Conservation (phyloP, 257 asterid species). For the Plantago elongata region DNA sequence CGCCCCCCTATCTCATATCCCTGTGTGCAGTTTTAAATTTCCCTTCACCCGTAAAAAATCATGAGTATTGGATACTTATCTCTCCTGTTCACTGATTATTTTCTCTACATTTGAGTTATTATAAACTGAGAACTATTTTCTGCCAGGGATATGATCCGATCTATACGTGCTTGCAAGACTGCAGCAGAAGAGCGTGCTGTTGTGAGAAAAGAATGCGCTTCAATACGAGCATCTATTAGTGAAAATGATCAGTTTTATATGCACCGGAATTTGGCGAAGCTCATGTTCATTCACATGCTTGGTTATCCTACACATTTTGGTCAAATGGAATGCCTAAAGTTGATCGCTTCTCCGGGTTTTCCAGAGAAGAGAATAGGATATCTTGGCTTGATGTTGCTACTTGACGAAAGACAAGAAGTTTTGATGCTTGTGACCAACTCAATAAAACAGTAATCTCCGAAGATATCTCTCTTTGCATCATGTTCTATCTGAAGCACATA, state of each 20-base stretch:
- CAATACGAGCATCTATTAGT: constrained; percentile 91
- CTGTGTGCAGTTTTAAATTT: too few species aligned
- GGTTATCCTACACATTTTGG: constrained; percentile 99
- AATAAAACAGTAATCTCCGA: constrained; percentile 73
- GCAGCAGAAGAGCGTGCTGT: constrained; percentile 99
- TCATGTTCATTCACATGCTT: constrained; percentile 99
- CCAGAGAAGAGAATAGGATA: constrained; percentile 99
- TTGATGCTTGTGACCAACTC: constrained; percentile 97
- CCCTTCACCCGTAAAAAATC: too few species aligned
- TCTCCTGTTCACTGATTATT: constrained; percentile 7
- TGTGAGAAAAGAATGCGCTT: constrained; percentile 95
- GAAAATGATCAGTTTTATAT: constrained; percentile 85
- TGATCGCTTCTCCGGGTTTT: constrained; percentile 93
- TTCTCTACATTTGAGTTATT: neutral
- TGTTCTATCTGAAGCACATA: constrained; percentile 18
- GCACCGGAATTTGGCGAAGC: constrained; percentile 97
- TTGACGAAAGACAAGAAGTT: constrained; percentile 99
- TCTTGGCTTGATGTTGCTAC: constrained; percentile 97
- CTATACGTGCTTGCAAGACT: constrained; percentile 94
- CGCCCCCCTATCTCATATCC: too few species aligned
- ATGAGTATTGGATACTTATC: neutral
- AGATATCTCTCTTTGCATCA: constrained; percentile 14
- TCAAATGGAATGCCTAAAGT: constrained; percentile 98
- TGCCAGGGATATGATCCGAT: constrained; percentile 98
- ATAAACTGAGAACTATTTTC: constrained; percentile 13